phyloP scores from a whole-genome alignment of 345 rosid species.

The Barbarea vulgaris region DNA sequence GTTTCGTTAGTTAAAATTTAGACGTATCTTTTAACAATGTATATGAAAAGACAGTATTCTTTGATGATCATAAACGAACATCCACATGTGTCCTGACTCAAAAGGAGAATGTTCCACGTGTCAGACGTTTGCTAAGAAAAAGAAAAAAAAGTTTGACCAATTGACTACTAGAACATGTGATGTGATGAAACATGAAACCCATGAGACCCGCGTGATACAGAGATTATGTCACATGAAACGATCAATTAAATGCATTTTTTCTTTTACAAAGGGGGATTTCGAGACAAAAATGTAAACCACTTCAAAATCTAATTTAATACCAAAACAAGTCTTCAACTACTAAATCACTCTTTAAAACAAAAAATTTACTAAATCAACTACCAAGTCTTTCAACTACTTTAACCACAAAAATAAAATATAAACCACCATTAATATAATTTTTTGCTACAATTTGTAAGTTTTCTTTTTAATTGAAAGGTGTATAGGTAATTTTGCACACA shows the following conservation, averaged over 20 bases:
- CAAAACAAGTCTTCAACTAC: too few species aligned
- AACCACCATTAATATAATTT: neutral
- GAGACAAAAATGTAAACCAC: neutral
- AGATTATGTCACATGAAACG: constrained; percentile 28
- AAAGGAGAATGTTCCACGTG: constrained; percentile 31
- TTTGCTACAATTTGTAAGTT: neutral
- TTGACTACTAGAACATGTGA: neutral
- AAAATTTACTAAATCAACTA: neutral
- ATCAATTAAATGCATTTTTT: neutral
- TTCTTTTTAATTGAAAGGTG: neutral
- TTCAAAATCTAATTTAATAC: too few species aligned
- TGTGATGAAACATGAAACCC: constrained; percentile 5
- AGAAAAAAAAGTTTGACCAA: constrained; percentile 2
- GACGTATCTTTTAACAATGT: constrained; percentile 34
- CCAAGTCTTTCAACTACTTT: too few species aligned
- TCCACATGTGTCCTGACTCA: constrained; percentile 27
- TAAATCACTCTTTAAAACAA: too few species aligned
- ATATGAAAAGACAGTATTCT: constrained; percentile 13
- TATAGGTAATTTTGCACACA: neutral
- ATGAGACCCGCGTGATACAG: constrained; percentile 20
- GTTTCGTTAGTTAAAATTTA: constrained; percentile 19
- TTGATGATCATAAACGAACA: constrained; percentile 21
- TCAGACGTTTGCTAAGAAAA: neutral
- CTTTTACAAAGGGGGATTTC: neutral
- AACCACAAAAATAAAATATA: too few species aligned